Percentiles rank a stretch among this genome's conserved stretches.
Evolutionary conservation across 805 yeast genomes (phyloP).

Genomic region (Teunomyces stri): DNA sequence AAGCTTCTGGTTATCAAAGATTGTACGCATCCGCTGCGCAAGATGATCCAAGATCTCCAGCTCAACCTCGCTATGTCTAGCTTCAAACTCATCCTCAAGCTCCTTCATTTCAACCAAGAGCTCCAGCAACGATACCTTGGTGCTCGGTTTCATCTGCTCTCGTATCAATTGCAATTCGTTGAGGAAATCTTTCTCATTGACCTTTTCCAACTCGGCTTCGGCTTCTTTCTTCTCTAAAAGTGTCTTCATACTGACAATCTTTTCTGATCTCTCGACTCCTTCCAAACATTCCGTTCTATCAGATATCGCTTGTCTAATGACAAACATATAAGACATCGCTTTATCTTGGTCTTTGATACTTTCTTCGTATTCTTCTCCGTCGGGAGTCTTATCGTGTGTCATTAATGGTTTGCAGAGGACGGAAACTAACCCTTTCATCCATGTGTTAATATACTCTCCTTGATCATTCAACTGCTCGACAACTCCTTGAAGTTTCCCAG

Average conservation of each 20-base stretch:
- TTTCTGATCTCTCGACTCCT: conserved; percentile 29
- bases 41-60: conserved; percentile 19
- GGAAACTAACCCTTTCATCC: conserved; percentile 44
- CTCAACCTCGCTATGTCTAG: conserved; percentile 17
- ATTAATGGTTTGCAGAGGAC: conserved; percentile 51
- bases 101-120: conserved; percentile 25
- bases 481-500: conserved; percentile 19
- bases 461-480: conserved; percentile 48
- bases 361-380: conserved; percentile 75
- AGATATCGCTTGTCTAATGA: conserved; percentile 45
- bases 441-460: conserved; percentile 47
- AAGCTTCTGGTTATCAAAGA: conserved; percentile 45
- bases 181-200: conserved; percentile 26
- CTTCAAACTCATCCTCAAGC: conserved; percentile 24
- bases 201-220: conserved; percentile 22
- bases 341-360: conserved; percentile 75
- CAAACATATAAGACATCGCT: conserved; percentile 57
- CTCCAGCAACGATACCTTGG: conserved; percentile 35
- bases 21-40: conserved; percentile 21
- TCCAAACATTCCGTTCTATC: conserved; percentile 42
- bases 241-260: conserved; percentile 15
- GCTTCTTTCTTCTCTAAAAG: conserved; percentile 18
- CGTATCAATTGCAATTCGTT: conserved; percentile 18
- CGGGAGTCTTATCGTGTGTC: conserved; percentile 46
- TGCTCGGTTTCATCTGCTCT: conserved; percentile 25